These are phyloP conservation scores for Mucor racemosus DNA, from an alignment of 371 early-diverging fungal genomes.

Conservation along the genomic window DNA sequence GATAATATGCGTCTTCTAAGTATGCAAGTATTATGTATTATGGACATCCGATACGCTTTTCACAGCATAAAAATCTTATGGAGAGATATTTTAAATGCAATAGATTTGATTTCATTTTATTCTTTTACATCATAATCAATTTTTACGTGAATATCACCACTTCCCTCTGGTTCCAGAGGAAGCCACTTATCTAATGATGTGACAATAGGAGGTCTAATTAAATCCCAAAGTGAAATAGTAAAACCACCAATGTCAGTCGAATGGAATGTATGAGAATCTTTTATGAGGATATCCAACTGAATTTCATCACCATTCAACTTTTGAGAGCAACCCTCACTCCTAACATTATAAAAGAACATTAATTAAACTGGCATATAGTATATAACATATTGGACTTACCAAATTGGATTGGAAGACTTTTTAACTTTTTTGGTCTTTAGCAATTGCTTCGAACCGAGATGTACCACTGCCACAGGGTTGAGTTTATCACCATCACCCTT, in stretches of 20 bases:
- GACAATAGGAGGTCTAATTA: constrained; percentile 28
- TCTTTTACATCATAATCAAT: constrained; percentile 25
- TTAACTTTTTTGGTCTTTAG: constrained; percentile 77
- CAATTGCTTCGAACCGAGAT: constrained; percentile 53
- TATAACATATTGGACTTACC: constrained; percentile 36
- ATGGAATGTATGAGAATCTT: constrained; percentile 70
- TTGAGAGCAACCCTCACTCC: constrained; percentile 22
- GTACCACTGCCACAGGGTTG: constrained; percentile 57
- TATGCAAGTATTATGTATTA: no score
- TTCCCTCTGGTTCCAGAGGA: constrained; percentile 39
- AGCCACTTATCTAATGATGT: constrained; percentile 38
- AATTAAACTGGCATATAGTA: background rate
- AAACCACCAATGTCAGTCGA: constrained; percentile 65
- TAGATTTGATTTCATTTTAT: no score
- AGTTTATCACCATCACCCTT: constrained; percentile 56
- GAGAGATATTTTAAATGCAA: no score
- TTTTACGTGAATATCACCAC: constrained; percentile 46
- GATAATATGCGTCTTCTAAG: no score
- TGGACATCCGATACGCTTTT: no score
- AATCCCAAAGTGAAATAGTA: constrained; percentile 57
- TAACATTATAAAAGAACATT: background rate
- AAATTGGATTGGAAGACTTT: constrained; percentile 74
- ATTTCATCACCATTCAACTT: constrained; percentile 38
- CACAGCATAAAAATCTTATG: no score
- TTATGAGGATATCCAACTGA: constrained; percentile 58